Conservation (phyloP, 768 basidiomycete genomes). For the Lentinula detonsa region DNA sequence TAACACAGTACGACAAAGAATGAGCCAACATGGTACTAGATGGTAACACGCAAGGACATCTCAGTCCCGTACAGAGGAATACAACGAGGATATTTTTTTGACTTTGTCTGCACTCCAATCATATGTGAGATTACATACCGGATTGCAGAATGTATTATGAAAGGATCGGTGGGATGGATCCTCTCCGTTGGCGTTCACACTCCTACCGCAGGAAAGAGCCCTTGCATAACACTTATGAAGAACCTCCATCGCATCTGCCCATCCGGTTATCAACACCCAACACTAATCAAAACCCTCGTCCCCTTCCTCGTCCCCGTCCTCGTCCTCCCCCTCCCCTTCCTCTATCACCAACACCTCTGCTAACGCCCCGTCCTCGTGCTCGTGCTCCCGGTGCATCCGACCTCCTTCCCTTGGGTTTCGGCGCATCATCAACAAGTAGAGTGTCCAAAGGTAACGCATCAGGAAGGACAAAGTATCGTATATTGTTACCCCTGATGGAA, state of each 20-base stretch:
- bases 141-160: too few species aligned
- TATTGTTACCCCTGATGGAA: constrained; percentile 94
- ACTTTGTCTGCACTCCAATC: too few species aligned
- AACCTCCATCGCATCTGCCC: neutral
- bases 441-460: constrained; percentile 96
- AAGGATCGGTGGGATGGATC: neutral
- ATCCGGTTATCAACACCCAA: neutral
- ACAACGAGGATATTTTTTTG: too few species aligned
- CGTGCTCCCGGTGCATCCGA: constrained; percentile 71
- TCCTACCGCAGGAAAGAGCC: neutral
- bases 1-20: too few species aligned
- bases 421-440: constrained; percentile 94
- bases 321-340: constrained; percentile 39
- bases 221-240: neutral
- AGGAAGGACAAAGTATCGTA: constrained; percentile 96
- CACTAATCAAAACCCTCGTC: neutral
- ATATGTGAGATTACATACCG: too few species aligned
- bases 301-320: constrained; percentile 39
- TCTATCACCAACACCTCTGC: constrained; percentile 46
- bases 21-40: too few species aligned
- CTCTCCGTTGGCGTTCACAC: neutral
- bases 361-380: constrained; percentile 35
- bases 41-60: too few species aligned
- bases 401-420: constrained; percentile 94
- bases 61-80: too few species aligned